Evolutionary conservation across 495 filamentous ascomycete genomes (phyloP), one percentile per base, ranked within the genome.

Genomic region (Penicillium malachiteum): DNA sequence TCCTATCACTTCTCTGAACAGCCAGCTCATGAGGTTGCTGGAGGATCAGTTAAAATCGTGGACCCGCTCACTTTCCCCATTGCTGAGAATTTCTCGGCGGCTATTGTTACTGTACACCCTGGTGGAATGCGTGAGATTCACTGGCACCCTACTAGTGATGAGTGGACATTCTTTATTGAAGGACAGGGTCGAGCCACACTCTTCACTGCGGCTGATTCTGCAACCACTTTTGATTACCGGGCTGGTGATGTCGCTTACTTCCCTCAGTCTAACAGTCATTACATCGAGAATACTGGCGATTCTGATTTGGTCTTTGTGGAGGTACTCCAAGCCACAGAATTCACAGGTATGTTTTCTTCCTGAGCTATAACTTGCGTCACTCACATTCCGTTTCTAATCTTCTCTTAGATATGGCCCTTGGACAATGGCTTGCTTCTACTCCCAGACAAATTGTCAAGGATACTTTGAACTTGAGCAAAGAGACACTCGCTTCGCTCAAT

Each of bases 71-170:
- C 75, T 6, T 89, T 89, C 74, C 87, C 87, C 4, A 71, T 87
- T 9, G 78, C 81, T 3, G 55, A 50, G 30, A 81, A 77, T 58
- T 85, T 89, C 70, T 81, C 82, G 1, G 81, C 82, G 0, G 86
- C 86, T 0, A 62, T 87, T 0, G 84, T 89, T 0, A 85, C 81
- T 1, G 79, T 92, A 14, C 74, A 84, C 39, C 87, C 88, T 0
- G 87, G 87, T 39, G 86, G 83, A 0, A 81, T 92, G 80, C 81
- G 89, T 3, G 89, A 92, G 65, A 81, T 92, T 40, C 88, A 92
- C 70, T 92, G 89, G 88, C 88, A 91, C 58, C 84, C 86, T 0
- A 80, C 77, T 8, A 83, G 81, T 18, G 88, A 91, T 67, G 88
- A 91, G 60, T 92, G 87, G 87, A 81, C 79, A 1, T 92, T 87